Evolutionary conservation across 2,329 filamentous ascomycete species (phyloP).

Genomic region (Colletotrichum tabaci): DNA sequence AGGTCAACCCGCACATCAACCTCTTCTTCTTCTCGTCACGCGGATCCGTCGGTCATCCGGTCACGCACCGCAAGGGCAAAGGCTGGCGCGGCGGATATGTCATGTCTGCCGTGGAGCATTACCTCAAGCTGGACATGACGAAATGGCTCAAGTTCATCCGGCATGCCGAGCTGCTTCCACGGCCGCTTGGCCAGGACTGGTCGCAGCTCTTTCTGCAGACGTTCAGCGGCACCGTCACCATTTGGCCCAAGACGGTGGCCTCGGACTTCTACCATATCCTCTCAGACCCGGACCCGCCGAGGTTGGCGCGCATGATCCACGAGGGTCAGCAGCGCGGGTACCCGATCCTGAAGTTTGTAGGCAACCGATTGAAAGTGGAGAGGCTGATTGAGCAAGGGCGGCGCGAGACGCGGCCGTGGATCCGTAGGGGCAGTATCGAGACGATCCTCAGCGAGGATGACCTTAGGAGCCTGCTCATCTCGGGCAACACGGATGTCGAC

Average conservation of each 20-base stretch:
- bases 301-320: constrained; percentile 90
- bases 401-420: constrained; percentile 64
- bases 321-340: constrained; percentile 92
- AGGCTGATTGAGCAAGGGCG: constrained; percentile 74
- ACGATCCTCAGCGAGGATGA: constrained; percentile 75
- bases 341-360: constrained; percentile 91
- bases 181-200: constrained; percentile 96
- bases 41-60: constrained; percentile 91
- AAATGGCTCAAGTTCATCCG: constrained; percentile 98
- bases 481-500: constrained; percentile 41
- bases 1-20: constrained; percentile 98
- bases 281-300: constrained; percentile 81
- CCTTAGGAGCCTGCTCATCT: constrained; percentile 63
- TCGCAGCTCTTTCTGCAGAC: constrained; percentile 95
- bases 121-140: constrained; percentile 94
- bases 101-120: constrained; percentile 92
- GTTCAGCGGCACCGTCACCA: constrained; percentile 94
- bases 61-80: constrained; percentile 92
- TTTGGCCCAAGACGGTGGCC: constrained; percentile 88
- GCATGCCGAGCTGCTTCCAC: constrained; percentile 90
- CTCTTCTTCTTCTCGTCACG: constrained; percentile 98
- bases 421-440: constrained; percentile 68
- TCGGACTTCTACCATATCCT: constrained; percentile 91
- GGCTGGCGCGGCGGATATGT: constrained; percentile 98
- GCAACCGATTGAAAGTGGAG: constrained; percentile 89